These are phyloP conservation scores for Fremontodendron californicum DNA, from an alignment of 345 rosid genomes.

Conservation along the genomic window DNA sequence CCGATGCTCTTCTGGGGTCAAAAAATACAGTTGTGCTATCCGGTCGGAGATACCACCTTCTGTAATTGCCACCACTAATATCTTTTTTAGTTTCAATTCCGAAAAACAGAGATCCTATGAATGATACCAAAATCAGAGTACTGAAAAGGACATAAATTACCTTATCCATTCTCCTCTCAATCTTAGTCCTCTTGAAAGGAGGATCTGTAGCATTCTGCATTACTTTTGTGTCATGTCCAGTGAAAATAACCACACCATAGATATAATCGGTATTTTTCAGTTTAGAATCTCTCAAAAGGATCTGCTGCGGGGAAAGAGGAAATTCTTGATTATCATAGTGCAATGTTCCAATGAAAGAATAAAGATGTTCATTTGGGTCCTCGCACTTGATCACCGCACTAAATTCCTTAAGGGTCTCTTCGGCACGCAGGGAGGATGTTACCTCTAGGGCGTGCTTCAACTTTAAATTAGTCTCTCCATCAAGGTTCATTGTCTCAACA, in stretches of 20 bases:
- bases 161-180: slow-evolving; percentile 90
- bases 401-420: slow-evolving; percentile 39
- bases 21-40: slow-evolving; percentile 51
- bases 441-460: slow-evolving; percentile 68
- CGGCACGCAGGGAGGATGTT: slow-evolving; percentile 42
- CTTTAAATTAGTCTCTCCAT: slow-evolving; percentile 89
- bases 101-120: slow-evolving; percentile 60
- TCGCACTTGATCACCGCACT: slow-evolving; percentile 60
- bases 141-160: slow-evolving; percentile 75
- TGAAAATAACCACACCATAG: slow-evolving; percentile 72
- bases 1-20: slow-evolving; percentile 49
- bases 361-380: slow-evolving; percentile 82
- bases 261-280: slow-evolving; percentile 65
- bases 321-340: slow-evolving; percentile 25
- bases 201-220: slow-evolving; percentile 89
- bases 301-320: slow-evolving; percentile 66
- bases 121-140: slow-evolving; percentile 60
- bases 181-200: slow-evolving; percentile 86
- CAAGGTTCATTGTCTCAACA: slow-evolving; percentile 92
- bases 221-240: slow-evolving; percentile 94
- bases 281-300: slow-evolving; percentile 85
- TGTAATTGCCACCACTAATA: slow-evolving; percentile 34
- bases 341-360: slow-evolving; percentile 74
- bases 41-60: slow-evolving; percentile 86
- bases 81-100: slow-evolving; percentile 61